Evolutionary conservation across 75 land plant genomes (phyloP).

Genomic region (Pinus tabuliformis): DNA sequence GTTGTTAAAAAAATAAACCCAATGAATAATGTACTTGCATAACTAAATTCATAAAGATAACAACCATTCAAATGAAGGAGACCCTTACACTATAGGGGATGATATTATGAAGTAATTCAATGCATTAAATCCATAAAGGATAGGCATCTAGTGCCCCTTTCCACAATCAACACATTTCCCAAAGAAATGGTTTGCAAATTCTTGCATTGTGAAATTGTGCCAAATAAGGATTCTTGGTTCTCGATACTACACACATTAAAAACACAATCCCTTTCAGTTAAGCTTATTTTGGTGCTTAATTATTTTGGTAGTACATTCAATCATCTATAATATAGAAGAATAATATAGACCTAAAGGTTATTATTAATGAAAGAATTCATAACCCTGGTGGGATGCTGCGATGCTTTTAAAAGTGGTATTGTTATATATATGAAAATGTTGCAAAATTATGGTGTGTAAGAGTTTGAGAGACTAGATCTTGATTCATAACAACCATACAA

Average conservation of each 20-base stretch:
- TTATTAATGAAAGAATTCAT: no score
- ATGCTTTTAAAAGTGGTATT: no score
- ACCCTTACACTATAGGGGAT: constrained; percentile 85
- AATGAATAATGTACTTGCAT: not conserved
- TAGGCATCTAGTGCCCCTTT: constrained; percentile 96
- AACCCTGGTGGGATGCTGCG: no score
- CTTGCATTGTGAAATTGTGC: constrained; percentile 81
- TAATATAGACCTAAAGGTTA: no score
- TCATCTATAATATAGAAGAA: not conserved
- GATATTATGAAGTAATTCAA: constrained; percentile 83
- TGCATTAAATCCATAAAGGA: constrained; percentile 87
- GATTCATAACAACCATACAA: no score
- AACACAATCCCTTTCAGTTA: not conserved
- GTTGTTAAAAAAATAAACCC: not conserved
- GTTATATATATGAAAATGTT: no score
- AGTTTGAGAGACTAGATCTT: no score
- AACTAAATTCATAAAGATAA: not conserved
- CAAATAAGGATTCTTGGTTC: constrained; percentile 93
- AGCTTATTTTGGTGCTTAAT: not conserved
- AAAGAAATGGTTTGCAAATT: constrained; percentile 95
- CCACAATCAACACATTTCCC: constrained; percentile 77
- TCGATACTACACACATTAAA: constrained; percentile 62
- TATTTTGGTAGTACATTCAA: not conserved
- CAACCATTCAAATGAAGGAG: not conserved
- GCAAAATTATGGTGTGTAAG: no score